These are phyloP conservation scores for Exophiala alcalophila DNA, from an alignment of 2,329 filamentous ascomycete species.

Conservation along the genomic window DNA sequence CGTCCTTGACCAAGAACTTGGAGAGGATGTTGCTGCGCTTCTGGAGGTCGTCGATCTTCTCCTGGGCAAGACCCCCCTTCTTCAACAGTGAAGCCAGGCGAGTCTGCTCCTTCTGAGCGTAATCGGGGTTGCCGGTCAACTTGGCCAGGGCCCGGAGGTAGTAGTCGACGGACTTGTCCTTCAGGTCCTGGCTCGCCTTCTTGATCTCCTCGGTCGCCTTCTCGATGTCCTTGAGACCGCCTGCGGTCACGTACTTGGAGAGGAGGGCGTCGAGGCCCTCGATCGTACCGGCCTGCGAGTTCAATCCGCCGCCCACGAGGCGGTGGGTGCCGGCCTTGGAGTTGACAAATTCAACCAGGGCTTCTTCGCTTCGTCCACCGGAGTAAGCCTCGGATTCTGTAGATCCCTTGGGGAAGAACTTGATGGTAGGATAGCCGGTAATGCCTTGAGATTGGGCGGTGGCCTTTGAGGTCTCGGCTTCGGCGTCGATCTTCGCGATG, in stretches of 20 bases:
- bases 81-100: constrained; percentile 74
- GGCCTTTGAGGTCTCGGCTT: constrained; percentile 79
- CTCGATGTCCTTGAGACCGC: constrained; percentile 44
- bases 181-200: constrained; percentile 64
- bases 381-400: constrained; percentile 68
- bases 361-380: constrained; percentile 72
- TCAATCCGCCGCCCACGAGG: constrained; percentile 72
- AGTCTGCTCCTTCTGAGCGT: constrained; percentile 79
- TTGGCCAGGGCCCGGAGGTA: constrained; percentile 90
- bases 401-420: constrained; percentile 88
- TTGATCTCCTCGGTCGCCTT: constrained; percentile 69
- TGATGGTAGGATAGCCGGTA: constrained; percentile 90
- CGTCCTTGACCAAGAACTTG: constrained; percentile 65
- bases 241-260: constrained; percentile 64
- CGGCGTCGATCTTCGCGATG: constrained; percentile 93
- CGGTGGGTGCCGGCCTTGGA: constrained; percentile 85
- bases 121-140: constrained; percentile 71
- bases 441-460: constrained; percentile 74
- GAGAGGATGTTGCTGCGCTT: constrained; percentile 83
- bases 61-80: constrained; percentile 79
- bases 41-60: constrained; percentile 85
- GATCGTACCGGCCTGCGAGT: constrained; percentile 77
- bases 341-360: constrained; percentile 80
- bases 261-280: constrained; percentile 73
- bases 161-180: constrained; percentile 86